Evolutionary conservation across 257 asterid genomes (phyloP), one percentile per base, ranked within the genome.

Genomic region (Plantago ovata): DNA sequence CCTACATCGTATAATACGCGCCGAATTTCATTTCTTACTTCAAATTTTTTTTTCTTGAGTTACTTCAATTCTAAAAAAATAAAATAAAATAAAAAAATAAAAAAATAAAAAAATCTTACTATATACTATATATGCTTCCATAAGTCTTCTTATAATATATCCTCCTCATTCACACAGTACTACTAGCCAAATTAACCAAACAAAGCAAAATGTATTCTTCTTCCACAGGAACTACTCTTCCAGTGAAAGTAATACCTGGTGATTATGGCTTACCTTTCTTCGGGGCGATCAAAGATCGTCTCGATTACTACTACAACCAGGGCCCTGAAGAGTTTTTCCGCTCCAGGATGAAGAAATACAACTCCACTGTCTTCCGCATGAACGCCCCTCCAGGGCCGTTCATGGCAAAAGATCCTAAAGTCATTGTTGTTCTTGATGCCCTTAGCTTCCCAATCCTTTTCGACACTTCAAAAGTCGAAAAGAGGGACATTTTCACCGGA

Each of bases 321-420:
- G 86, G 91, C 22, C 22, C 5, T 4, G 83, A 75, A 14, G 79
- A 71, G 52, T 83, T 77, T 67, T 83, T 80, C 68, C 60, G 40
- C 40, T 46, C 69, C 24, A 77, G 81, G 39, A 57, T 78, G 14
- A 56, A 71, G 38, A 71, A 75, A n/a, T 56, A 82, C 64, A 67
- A 72, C 24, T 82, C 90, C 32, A 79, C 86, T 0, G 79, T 82
- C 7, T 79, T 75, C 46, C 47, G 80, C 32, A 55, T 60, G 39
- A 79, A 82, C 52, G 69, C 64, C 74, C 84, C 84, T 9, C 90
- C 86, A 0, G 90, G 86, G 15, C 86, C 90, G 8, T 82, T 79
- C 65, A 62, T 67, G 33, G 75, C 84, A 32, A n/a, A 49, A 0
- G 21, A 79, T 15, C 46, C 90, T 0, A 74, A 54, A 38, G 90